These are phyloP conservation scores for Trametes versicolor DNA, from an alignment of 1,284 basidiomycete genomes.

Conservation along the genomic window DNA sequence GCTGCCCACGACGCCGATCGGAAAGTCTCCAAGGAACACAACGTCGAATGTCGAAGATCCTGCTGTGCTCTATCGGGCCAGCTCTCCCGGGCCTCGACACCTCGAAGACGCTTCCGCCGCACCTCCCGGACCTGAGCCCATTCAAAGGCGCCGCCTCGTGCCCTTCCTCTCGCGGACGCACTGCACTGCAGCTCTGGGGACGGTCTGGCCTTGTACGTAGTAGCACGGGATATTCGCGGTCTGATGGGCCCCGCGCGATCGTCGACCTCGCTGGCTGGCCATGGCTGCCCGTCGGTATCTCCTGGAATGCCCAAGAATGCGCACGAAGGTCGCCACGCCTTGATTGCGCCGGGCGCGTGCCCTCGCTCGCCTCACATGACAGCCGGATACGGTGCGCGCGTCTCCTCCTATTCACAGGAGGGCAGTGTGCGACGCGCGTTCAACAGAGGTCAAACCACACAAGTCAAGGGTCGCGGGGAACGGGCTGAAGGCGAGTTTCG, in stretches of 20 bases:
- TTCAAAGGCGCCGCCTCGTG: slow-evolving; percentile 14
- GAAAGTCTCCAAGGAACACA: slow-evolving; percentile 9
- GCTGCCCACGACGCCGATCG: slow-evolving; percentile 13
- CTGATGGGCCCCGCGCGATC: slow-evolving; percentile 24
- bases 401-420: not conserved
- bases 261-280: slow-evolving; percentile 10
- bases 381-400: slow-evolving; percentile 1
- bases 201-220: slow-evolving; percentile 12
- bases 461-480: not conserved
- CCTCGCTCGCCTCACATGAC: slow-evolving; percentile 27
- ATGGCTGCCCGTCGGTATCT: not conserved
- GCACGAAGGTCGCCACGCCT: slow-evolving; percentile 23
- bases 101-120: not conserved
- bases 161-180: not conserved
- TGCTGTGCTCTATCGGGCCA: slow-evolving; percentile 6
- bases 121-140: slow-evolving; percentile 3
- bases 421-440: not conserved
- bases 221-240: slow-evolving; percentile 4
- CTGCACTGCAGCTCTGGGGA: not conserved
- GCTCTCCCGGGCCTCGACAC: slow-evolving; percentile 4
- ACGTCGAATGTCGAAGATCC: not conserved
- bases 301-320: slow-evolving; percentile 24
- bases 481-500: slow-evolving; percentile 6
- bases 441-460: not conserved
- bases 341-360: slow-evolving; percentile 14